Evolutionary conservation across 345 rosid genomes (phyloP), one percentile per base, ranked within the genome.

Genomic region (Euclidium syriacum): DNA sequence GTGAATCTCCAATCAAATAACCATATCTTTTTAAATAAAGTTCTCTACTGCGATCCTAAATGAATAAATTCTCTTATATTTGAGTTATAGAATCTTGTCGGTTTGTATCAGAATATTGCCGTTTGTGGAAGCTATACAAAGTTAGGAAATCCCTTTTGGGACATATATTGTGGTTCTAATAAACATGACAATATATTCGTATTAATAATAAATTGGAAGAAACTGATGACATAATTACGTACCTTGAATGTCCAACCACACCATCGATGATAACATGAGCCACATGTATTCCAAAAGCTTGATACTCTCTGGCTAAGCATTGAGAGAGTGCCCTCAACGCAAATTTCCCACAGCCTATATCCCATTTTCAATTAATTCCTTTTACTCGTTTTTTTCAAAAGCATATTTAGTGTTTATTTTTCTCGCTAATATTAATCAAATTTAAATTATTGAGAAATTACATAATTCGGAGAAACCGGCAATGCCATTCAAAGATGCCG

Each of bases 201-300:
- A 27, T 3, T 27, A 3, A 27, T 27, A 27, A 27, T 27, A 27
- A 3, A 3, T 3, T 6, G 3, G 6, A 3, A 3, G 7, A 30
- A 29, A 58, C 39, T 12, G 10, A 41, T 19, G 5, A 40, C 19
- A 39, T 20, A 23, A 41, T 17, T 34, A 33, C 33, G 22, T 63
- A 76, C 98, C 95, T 75, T 9, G 95, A 84, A 34, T 78, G 83
- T 64, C 96, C 96, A 61, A 88, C 76, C 19, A 83, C 78, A 14
- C 96, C 98, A 36, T 88, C 89, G 18, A 91, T 78, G 79, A 91
- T 77, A 43, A 91, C 80, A 68, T 91, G 98, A 3, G 95, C 95
- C 50, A 91, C 84, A 66, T 91, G 98, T 9, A 91, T 79, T 8
- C 98, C 98, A 29, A 74, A 71, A 59, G 84, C 75, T 72, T 83